Base-by-base conservation (phyloP, 305 asterid species). In the Rubia peregrina region DNA sequence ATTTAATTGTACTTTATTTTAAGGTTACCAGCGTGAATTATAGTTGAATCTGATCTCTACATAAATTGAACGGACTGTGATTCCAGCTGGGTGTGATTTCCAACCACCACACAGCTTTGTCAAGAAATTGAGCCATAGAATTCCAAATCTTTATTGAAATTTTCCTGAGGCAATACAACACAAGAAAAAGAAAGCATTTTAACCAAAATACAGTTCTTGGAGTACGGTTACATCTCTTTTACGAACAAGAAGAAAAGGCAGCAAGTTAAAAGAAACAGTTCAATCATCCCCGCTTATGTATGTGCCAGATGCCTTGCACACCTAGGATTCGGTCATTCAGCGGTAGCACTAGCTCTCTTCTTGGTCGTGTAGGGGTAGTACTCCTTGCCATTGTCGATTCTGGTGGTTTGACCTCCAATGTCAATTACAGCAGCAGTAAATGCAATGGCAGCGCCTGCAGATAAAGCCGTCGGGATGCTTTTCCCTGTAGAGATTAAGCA, bases 371-470 rank as follows among this genome's bases (percentile, higher is more conserved):
- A 90, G 22, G 96, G 95, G 65, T 90, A 90, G 78, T 85, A 89
- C 71, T 89, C 95, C 90, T 84, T 89, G 84, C 96, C 93, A 49
- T 76, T 90, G 70, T 91, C 96, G 7, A 86, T 78, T 77, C 94
- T 86, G 63, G 89, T 86, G 73, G 96, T 89, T 68, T 86, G 95
- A 67, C 91, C 98, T 81, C 93, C 89, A 49, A 80, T 74, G 72
- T 92, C 99, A 74, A 92, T 82, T 72, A 81, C 21, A 42, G 89
- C 75, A 19, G 98, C 90, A 61, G 96, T 88, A 46, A 78, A 88
- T 26, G 99, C 97, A 49, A 92, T 83, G 60, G 96, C 92, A 68
- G 96, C 87, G 71, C 99, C 99, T 3, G 96, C 98, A 40, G 91
- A 81, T 73, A 95, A 40, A 61, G 95, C 98, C 0, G 95, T 79